A percentile compares a stretch with the other conserved stretches of the same genome.
Conservation (phyloP, 306 rosid genomes). For the Acacia confusa region DNA sequence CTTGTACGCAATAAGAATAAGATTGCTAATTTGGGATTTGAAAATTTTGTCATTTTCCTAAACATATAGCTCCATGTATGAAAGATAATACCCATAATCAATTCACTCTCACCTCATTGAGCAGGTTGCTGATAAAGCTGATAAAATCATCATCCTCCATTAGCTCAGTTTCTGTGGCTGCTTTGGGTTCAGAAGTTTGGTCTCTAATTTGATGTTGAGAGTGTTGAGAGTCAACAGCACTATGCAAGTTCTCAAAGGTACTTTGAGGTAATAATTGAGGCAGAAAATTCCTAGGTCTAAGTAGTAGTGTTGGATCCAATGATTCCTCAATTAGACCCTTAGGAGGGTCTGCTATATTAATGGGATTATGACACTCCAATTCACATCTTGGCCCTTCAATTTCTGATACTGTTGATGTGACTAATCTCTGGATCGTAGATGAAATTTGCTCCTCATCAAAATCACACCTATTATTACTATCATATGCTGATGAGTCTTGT, state of each 20-base stretch:
- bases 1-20: too few relatives aligned
- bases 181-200: not conserved
- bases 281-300: constrained; percentile 33
- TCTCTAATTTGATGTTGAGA: not conserved
- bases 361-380: constrained; percentile 55
- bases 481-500: too few relatives aligned
- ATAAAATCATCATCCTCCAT: constrained; percentile 31
- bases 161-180: constrained; percentile 36
- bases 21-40: too few relatives aligned
- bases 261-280: constrained; percentile 41
- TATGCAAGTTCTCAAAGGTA: constrained; percentile 33
- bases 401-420: not conserved
- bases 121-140: constrained; percentile 33
- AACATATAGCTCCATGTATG: not conserved
- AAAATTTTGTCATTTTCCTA: not conserved
- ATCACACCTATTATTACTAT: not conserved
- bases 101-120: constrained; percentile 38
- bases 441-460: not conserved
- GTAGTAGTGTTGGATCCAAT: constrained; percentile 35
- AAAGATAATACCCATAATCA: constrained; percentile 11
- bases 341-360: constrained; percentile 51
- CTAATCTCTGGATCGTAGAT: too few relatives aligned
- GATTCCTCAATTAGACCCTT: constrained; percentile 57
- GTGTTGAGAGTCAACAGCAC: not conserved
- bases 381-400: constrained; percentile 39